Base-by-base conservation (phyloP, 139 green algal genomes). In the Edaphochlamys debaryana region DNA sequence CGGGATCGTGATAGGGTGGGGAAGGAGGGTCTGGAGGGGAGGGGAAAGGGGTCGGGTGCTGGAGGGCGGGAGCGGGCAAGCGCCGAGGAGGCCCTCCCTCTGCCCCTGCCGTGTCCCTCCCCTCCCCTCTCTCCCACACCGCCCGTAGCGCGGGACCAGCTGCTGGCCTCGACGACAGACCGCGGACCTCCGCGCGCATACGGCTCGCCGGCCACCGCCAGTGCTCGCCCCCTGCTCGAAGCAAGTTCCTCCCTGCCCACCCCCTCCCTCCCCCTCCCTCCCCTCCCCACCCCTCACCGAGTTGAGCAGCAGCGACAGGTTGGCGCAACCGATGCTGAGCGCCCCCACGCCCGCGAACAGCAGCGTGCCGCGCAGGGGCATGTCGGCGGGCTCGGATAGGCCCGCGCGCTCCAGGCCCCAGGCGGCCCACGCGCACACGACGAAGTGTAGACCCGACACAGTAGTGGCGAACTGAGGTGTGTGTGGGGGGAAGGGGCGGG, bases 291-390 rank as follows among this genome's bases (percentile, higher is more conserved):
- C 6, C 15, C 70, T 71, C 34, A 87, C 72, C 45, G 71, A 78
- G 75, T 87, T 87, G 7, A 87, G 74, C 52, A 87, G 52, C 54
- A 87, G 75, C 2, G 52, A 91, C 8, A 93, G 74, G 77, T 94
- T 94, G 30, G 92, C 77, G 38, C 74, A 88, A 40, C 86, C 87
- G 45, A 94, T 93, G 67, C 83, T 91, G n/a, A 92, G 38, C 48
- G 87, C 73, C 11, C 87, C 91, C 9, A 91, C 76, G 1, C 90
- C 25, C 8, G 86, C 78, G 69, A 94, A 93, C 40, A 90, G 85
- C 32, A 93, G 67, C 3, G 64, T 27, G 37, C 50, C 29, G 27
- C 58, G 56, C 36, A 67, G 23, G 8, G 69, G 75, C 75, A 82
- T 82, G 60, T 73, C 60, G n/a, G 41, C 75, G 7, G 41, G 3